Evolutionary conservation across 2,329 filamentous ascomycete genomes (phyloP).

Genomic region (Cladosporium phlei): DNA sequence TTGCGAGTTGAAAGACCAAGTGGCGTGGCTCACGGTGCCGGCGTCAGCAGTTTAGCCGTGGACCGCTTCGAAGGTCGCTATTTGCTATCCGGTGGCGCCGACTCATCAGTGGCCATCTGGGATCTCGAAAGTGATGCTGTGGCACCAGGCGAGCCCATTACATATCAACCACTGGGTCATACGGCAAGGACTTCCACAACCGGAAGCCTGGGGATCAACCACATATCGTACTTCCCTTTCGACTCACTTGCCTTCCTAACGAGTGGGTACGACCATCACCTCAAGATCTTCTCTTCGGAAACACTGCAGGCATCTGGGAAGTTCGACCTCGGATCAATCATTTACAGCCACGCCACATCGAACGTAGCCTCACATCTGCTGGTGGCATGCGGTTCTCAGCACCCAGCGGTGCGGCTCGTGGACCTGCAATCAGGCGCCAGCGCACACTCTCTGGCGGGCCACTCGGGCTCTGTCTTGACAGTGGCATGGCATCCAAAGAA

Average conservation of each 20-base stretch:
- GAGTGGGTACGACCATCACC: constrained; percentile 69
- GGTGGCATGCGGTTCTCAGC: constrained; percentile 82
- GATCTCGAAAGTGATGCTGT: constrained; percentile 62
- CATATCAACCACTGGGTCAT: constrained; percentile 45
- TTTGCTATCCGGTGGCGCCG: constrained; percentile 78
- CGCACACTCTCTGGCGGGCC: constrained; percentile 47
- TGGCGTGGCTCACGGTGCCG: constrained; percentile 62
- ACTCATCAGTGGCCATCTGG: constrained; percentile 82
- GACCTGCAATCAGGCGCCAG: constrained; percentile 78
- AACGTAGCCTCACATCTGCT: constrained; percentile 67
- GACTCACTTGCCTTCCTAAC: constrained; percentile 71
- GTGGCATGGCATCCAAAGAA: constrained; percentile 76
- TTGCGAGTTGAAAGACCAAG: constrained; percentile 20
- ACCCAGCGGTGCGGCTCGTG: constrained; percentile 76
- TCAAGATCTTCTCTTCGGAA: constrained; percentile 70
- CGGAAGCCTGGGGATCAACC: constrained; percentile 69
- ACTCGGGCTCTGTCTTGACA: constrained; percentile 52
- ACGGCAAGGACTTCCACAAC: constrained; percentile 35
- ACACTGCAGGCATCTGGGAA: constrained; percentile 57
- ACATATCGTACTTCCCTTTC: constrained; percentile 73
- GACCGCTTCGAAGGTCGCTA: constrained; percentile 77
- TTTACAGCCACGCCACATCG: constrained; percentile 75
- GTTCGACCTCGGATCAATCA: constrained; percentile 63
- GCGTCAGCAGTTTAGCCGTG: constrained; percentile 72
- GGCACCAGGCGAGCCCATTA: constrained; percentile 1